Percentiles rank a stretch among this genome's conserved stretches.
Conservation (phyloP, 2,329 filamentous ascomycete species). For the Keithomyces neogunnii region DNA sequence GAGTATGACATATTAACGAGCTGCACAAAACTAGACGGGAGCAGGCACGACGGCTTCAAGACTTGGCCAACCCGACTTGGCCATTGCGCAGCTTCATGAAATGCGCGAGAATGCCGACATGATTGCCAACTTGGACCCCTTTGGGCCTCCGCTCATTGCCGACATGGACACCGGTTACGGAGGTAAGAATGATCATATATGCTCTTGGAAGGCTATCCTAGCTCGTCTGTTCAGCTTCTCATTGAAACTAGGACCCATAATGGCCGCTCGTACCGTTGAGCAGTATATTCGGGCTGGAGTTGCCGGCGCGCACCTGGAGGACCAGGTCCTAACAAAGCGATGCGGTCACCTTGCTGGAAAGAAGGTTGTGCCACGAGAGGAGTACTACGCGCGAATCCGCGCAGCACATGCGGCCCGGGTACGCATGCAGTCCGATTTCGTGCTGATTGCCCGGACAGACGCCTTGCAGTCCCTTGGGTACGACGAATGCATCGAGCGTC, state of each 20-base stretch:
- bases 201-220: background rate
- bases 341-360: conserved; percentile 58
- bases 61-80: conserved; percentile 56
- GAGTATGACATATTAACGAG: background rate
- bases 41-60: conserved; percentile 54
- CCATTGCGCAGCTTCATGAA: conserved; percentile 52
- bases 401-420: conserved; percentile 45
- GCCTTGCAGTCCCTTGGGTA: conserved; percentile 49
- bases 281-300: conserved; percentile 47
- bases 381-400: conserved; percentile 45
- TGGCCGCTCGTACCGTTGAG: conserved; percentile 43
- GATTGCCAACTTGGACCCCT: conserved; percentile 51
- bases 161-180: conserved; percentile 53
- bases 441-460: conserved; percentile 58
- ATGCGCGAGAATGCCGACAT: conserved; percentile 56
- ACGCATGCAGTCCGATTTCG: conserved; percentile 43
- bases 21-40: conserved; percentile 40
- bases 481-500: conserved; percentile 43
- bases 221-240: too few species aligned
- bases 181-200: conserved; percentile 20
- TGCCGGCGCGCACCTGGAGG: conserved; percentile 53
- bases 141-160: conserved; percentile 49
- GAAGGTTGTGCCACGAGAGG: conserved; percentile 44
- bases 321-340: conserved; percentile 56
- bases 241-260: conserved; percentile 30